phyloP scores from a whole-genome alignment of 805 yeast species.

The Candida sphagnicola region DNA sequence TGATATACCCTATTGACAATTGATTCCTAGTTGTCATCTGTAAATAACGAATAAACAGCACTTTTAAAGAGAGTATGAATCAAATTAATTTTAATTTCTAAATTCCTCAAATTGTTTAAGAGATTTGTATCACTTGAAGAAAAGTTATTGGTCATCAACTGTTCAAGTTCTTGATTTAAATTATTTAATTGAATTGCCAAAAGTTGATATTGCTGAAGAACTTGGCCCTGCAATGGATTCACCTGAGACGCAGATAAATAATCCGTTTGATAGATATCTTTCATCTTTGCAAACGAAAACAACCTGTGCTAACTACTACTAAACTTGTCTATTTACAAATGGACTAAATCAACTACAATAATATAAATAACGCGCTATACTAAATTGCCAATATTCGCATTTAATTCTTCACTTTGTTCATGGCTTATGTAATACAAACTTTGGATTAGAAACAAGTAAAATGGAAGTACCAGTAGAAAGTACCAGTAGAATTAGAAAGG shows the following conservation, averaged over 20 bases:
- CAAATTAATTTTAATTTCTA: conserved; percentile 61
- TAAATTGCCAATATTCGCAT: no score
- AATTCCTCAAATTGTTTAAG: conserved; percentile 48
- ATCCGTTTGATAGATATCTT: conserved; percentile 1
- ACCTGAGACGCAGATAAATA: conserved; percentile 12
- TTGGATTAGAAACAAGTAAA: no score
- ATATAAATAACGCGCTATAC: no score
- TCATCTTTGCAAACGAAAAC: background rate
- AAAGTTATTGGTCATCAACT: conserved; percentile 16
- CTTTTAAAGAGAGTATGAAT: conserved; percentile 66
- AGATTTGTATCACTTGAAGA: conserved; percentile 9
- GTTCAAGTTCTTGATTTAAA: conserved; percentile 29
- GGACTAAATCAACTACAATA: no score
- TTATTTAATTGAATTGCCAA: conserved; percentile 29
- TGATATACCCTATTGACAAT: no score
- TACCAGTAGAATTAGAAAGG: no score
- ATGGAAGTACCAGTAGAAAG: no score
- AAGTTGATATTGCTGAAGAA: conserved; percentile 34
- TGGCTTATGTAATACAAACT: no score
- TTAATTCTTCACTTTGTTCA: no score
- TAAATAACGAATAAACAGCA: conserved; percentile 61
- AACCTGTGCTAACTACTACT: background rate
- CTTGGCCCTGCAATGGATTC: conserved; percentile 28
- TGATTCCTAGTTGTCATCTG: background rate
- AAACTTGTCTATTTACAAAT: no score